A percentile compares a stretch with the other conserved stretches of the same genome.
Conservation (phyloP, 208 protist genomes). For the Leishmania arabica region DNA sequence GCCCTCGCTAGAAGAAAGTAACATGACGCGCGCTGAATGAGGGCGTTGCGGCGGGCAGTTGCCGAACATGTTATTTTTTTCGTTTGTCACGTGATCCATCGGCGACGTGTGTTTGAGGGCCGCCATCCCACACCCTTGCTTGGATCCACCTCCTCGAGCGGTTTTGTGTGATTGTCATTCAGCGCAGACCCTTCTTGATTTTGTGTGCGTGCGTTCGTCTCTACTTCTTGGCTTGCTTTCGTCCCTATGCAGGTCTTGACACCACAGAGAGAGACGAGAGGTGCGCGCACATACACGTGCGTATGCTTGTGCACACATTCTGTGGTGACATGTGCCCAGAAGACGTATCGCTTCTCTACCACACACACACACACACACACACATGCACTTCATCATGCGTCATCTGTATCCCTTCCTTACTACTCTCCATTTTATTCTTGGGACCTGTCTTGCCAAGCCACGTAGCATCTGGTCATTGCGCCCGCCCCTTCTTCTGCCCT, state of each 20-base stretch:
- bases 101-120: neutral
- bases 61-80: neutral
- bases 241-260: too few species aligned
- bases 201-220: neutral
- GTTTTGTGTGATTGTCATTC: neutral
- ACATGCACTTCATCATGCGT: neutral
- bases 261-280: neutral
- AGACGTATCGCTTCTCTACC: neutral
- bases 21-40: neutral
- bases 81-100: neutral
- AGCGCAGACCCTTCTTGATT: neutral
- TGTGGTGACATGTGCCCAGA: too few species aligned
- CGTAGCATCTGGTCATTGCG: neutral
- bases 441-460: neutral
- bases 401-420: neutral
- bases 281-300: neutral
- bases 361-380: neutral
- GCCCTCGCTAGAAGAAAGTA: neutral
- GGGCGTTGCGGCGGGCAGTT: neutral
- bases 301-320: neutral
- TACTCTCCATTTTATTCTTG: neutral
- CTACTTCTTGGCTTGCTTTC: neutral
- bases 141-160: neutral
- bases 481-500: neutral
- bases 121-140: neutral